Evolutionary conservation across 2,329 filamentous ascomycete genomes (phyloP).

Genomic region (Daldinia sp.): DNA sequence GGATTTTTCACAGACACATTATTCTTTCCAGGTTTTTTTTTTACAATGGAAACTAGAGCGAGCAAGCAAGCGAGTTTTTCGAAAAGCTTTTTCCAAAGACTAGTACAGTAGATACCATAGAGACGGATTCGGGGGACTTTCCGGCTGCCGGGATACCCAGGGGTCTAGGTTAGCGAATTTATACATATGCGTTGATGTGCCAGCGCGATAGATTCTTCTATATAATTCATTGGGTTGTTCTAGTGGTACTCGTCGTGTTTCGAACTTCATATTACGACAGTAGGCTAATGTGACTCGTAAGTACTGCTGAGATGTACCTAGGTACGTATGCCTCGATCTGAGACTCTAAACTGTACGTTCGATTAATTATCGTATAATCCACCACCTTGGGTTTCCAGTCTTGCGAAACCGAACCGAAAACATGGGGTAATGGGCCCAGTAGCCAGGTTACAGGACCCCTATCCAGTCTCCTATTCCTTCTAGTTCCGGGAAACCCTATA

Average conservation of each 20-base stretch:
- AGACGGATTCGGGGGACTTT: conserved; percentile 3
- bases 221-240: neutral
- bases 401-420: too few relatives aligned
- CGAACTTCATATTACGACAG: neutral
- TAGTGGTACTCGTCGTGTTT: neutral
- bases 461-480: too few relatives aligned
- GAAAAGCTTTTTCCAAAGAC: neutral
- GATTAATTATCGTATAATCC: too few relatives aligned
- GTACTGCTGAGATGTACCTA: too few relatives aligned
- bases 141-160: conserved; percentile 9
- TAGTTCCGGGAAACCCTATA: too few relatives aligned
- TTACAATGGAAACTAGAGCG: conserved; percentile 22
- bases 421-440: too few relatives aligned
- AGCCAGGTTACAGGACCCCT: too few relatives aligned
- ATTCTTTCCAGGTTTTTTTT: conserved; percentile 1
- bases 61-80: conserved; percentile 18
- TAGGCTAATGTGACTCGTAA: neutral
- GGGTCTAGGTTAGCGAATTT: conserved; percentile 1
- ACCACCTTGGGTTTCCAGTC: too few relatives aligned
- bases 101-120: conserved; percentile 32
- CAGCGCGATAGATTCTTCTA: neutral
- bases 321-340: too few relatives aligned
- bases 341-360: too few relatives aligned
- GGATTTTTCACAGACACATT: conserved; percentile 12
- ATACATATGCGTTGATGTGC: neutral